Base-by-base conservation (phyloP, 345 rosid genomes). In the Gossypium arboreum region DNA sequence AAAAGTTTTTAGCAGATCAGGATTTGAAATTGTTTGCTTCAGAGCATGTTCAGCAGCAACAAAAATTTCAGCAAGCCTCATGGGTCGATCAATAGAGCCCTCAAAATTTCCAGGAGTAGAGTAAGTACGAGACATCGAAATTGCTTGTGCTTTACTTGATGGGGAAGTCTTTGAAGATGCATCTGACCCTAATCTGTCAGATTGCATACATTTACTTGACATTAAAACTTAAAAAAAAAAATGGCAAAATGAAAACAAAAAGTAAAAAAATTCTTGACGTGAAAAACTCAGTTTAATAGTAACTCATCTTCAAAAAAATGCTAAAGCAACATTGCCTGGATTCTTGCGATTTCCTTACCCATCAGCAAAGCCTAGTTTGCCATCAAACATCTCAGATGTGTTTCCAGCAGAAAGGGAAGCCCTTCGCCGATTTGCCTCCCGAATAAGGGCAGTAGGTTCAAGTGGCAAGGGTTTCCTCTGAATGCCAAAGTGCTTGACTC, bases 401-500 rank as follows among this genome's bases (percentile, higher is more conserved):
- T 88, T 95, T 83, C 99, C 99, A 81, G 93, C 92, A 87, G 98
- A 93, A 79, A 95, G 93, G 77, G 98, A 93, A 81, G 98, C 99
- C 81, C 99, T 90, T 65, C 97, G 85, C 73, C 97, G 76, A 74
- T 95, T 95, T 82, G 99, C 99, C 86, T 93, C 97, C 18, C 98
- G 97, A 79, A 95, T 74, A 78, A 95, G 91, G 62, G 90, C 86
- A 74, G 96, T 87, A 74, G 99, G 99, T 85, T 95, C 99, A 79
- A 95, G 90, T 80, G 99, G 97, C 86, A 95, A 84, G 64, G 87
- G 86, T 81, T 88, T 95, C 81, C 88, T 87, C 74, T 91, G 97
- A 82, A 95, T 93, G 78, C 91, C 88, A 75, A 95, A 95, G 87
- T 87, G 92, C 86, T 88, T 91, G 75, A 74, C 81, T 80, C 85